Percentiles rank a stretch among this genome's conserved stretches.
These are phyloP conservation scores for Rubus idaeus DNA, from an alignment of 306 rosid species.

Conservation along the genomic window DNA sequence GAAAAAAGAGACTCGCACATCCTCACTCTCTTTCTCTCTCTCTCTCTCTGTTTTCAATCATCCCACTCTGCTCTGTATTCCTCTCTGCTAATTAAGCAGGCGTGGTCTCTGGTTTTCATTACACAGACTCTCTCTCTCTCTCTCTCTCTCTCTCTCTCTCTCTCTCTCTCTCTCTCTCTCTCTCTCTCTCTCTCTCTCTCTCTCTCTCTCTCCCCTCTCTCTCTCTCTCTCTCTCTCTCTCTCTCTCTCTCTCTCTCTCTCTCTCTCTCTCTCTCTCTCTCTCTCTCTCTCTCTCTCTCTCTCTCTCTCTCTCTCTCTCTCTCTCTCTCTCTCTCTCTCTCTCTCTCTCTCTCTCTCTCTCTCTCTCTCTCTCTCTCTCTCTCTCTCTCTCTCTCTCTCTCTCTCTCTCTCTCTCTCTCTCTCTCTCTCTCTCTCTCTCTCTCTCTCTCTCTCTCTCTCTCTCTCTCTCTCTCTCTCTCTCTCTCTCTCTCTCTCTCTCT, in stretches of 20 bases:
- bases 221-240: no score
- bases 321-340: conserved; percentile 42
- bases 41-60: conserved; percentile 53
- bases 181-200: conserved; percentile 39
- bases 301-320: conserved; percentile 47
- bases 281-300: conserved; percentile 38
- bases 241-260: conserved; percentile 37
- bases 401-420: conserved; percentile 51
- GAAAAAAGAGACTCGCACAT: conserved; percentile 34
- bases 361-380: conserved; percentile 45
- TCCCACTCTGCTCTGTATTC: conserved; percentile 29
- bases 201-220: conserved; percentile 50
- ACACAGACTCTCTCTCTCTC: conserved; percentile 42
- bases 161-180: conserved; percentile 46
- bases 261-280: conserved; percentile 51
- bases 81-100: conserved; percentile 40
- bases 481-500: conserved; percentile 47
- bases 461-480: conserved; percentile 38
- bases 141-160: conserved; percentile 40
- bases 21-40: conserved; percentile 27
- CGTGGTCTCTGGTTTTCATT: conserved; percentile 90
- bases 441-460: conserved; percentile 51
- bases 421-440: conserved; percentile 37
- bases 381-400: conserved; percentile 40
- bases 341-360: conserved; percentile 45